Percentiles rank a stretch among this genome's conserved stretches.
Conservation (phyloP, 2,329 filamentous ascomycete genomes). For the Scytalidium lignicola region DNA sequence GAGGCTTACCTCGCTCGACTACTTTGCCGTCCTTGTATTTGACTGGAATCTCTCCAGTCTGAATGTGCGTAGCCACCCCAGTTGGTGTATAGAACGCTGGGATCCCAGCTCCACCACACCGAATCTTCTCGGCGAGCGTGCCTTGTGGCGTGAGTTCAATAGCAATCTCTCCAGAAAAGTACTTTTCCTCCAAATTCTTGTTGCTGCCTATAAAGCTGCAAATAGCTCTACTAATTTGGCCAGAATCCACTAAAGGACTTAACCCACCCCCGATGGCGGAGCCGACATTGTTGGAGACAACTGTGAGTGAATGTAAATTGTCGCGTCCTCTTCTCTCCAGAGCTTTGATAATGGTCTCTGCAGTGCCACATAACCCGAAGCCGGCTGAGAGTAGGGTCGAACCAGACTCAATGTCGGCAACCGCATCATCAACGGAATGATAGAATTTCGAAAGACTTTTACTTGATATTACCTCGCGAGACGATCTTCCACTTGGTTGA, state of each 20-base stretch:
- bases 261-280: constrained; percentile 62
- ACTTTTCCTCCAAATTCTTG: constrained; percentile 69
- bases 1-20: constrained; percentile 59
- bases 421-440: too few species aligned
- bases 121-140: constrained; percentile 65
- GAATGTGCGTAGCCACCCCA: constrained; percentile 45
- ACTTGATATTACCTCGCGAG: too few species aligned
- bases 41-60: constrained; percentile 35
- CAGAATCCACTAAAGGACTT: constrained; percentile 61
- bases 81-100: constrained; percentile 79
- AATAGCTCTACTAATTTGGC: constrained; percentile 67
- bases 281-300: constrained; percentile 78
- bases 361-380: too few species aligned
- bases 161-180: constrained; percentile 67
- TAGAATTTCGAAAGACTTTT: too few species aligned
- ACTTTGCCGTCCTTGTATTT: too few species aligned
- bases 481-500: too few species aligned
- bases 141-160: constrained; percentile 75
- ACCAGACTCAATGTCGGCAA: too few species aligned
- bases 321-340: constrained; percentile 56
- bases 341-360: constrained; percentile 67
- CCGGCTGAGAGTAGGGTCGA: too few species aligned
- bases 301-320: constrained; percentile 55
- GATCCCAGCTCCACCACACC: constrained; percentile 70
- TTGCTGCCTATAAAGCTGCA: constrained; percentile 74